Percentiles rank a stretch among this genome's conserved stretches.
These are phyloP conservation scores for Phyllosticta paracitricarpa DNA, from an alignment of 2,329 filamentous ascomycete species.

Conservation along the genomic window DNA sequence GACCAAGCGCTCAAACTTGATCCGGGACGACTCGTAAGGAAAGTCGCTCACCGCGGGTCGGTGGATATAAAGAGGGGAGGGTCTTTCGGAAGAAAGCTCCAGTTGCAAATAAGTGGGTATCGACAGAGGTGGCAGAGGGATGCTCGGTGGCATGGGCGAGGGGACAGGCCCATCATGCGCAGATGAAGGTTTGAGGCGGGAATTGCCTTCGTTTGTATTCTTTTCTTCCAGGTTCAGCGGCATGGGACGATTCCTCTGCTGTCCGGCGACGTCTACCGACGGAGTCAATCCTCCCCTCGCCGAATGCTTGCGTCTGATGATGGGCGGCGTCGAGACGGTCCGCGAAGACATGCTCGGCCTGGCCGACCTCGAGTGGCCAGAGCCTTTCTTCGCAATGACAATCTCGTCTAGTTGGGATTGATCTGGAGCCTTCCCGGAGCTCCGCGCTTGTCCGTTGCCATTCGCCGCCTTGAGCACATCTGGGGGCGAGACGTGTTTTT, in stretches of 20 bases:
- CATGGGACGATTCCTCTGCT: constrained; percentile 15
- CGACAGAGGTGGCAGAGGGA: constrained; percentile 53
- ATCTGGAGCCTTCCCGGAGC: not conserved
- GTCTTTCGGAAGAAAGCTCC: constrained; percentile 50
- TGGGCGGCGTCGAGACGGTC: constrained; percentile 24
- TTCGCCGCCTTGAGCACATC: not conserved
- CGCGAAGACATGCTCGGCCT: constrained; percentile 4
- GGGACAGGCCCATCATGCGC: constrained; percentile 23
- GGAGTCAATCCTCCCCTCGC: not conserved
- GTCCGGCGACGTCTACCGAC: not conserved
- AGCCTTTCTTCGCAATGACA: not conserved
- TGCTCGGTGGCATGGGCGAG: constrained; percentile 40
- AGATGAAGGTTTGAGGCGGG: constrained; percentile 21
- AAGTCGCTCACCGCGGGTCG: constrained; percentile 47
- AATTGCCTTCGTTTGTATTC: constrained; percentile 13
- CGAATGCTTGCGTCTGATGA: constrained; percentile 29
- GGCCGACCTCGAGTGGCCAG: not conserved
- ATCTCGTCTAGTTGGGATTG: not conserved
- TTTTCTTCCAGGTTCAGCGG: constrained; percentile 27
- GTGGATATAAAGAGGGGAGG: constrained; percentile 55
- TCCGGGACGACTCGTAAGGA: constrained; percentile 83
- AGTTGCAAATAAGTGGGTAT: constrained; percentile 57
- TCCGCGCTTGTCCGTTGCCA: constrained; percentile 1
- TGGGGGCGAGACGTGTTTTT: not conserved
- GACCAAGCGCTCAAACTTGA: constrained; percentile 83